phyloP scores from a whole-genome alignment of 805 yeast genomes.

The Diddensiella transvaalensis region DNA sequence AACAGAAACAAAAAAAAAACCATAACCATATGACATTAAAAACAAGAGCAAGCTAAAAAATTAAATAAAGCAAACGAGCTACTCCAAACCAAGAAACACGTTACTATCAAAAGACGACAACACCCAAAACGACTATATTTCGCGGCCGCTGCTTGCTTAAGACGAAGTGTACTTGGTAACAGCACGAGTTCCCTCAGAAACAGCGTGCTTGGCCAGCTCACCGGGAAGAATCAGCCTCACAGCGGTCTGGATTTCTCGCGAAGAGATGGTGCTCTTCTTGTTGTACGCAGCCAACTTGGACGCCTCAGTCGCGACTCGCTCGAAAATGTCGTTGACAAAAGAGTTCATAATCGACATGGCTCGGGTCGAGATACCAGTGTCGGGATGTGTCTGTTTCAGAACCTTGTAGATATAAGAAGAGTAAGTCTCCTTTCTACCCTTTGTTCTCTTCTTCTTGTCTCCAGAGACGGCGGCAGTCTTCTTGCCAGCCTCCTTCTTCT shows the following conservation, averaged over 20 bases:
- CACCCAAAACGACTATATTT: conserved; percentile 1
- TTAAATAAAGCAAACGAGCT: neutral
- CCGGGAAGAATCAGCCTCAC: conserved; percentile 97
- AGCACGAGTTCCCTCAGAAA: conserved; percentile 98
- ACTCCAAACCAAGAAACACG: neutral
- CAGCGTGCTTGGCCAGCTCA: conserved; percentile 98
- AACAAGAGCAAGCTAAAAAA: neutral
- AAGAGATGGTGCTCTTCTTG: conserved; percentile 96
- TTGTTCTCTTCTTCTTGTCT: conserved; percentile 85
- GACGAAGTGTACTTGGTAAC: conserved; percentile 89
- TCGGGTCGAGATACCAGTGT: conserved; percentile 98
- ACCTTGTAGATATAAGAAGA: conserved; percentile 98
- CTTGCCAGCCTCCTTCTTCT: conserved; percentile 85
- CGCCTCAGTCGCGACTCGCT: conserved; percentile 97
- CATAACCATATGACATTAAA: conserved; percentile 3
- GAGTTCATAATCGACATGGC: conserved; percentile 99
- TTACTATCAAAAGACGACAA: neutral
- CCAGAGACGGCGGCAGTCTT: conserved; percentile 79
- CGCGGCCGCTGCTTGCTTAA: conserved; percentile 18
- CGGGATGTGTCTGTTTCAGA: conserved; percentile 98
- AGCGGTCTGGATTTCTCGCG: conserved; percentile 98
- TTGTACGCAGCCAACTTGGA: conserved; percentile 98
- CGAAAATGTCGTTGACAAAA: conserved; percentile 95
- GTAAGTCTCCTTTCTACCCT: conserved; percentile 97
- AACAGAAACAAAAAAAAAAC: neutral